Percentiles rank a stretch among this genome's conserved stretches.
phyloP scores from a whole-genome alignment of 108 stramenopile species.

The Cylindrotheca closterium region DNA sequence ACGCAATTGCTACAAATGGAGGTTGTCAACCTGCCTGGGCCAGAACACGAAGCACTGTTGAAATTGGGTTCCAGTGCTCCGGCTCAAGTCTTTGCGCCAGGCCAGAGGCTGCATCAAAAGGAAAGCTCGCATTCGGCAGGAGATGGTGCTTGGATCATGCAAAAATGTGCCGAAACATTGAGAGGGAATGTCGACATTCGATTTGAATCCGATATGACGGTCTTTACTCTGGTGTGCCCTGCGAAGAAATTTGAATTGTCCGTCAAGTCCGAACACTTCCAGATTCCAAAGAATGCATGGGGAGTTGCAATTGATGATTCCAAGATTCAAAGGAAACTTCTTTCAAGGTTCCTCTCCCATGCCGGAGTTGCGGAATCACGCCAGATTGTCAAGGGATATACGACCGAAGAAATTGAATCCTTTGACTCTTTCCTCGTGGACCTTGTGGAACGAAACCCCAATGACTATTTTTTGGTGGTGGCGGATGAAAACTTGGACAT shows the following conservation, averaged over 20 bases:
- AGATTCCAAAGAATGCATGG: slow-evolving; percentile 53
- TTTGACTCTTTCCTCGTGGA: slow-evolving; percentile 40
- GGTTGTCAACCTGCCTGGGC: slow-evolving; percentile 67
- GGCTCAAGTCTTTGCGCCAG: slow-evolving; percentile 49
- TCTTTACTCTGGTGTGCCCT: slow-evolving; percentile 40
- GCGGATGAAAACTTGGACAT: slow-evolving; percentile 73
- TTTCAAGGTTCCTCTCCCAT: slow-evolving; percentile 42
- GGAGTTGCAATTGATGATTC: slow-evolving; percentile 74
- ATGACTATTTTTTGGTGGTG: slow-evolving; percentile 45
- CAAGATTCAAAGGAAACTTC: slow-evolving; percentile 65
- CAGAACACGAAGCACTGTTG: slow-evolving; percentile 49
- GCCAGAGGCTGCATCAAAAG: slow-evolving; percentile 42
- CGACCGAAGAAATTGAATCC: slow-evolving; percentile 37
- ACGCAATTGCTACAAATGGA: slow-evolving; percentile 40
- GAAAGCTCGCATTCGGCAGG: slow-evolving; percentile 26
- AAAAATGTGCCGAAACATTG: slow-evolving; percentile 48
- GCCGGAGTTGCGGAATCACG: slow-evolving; percentile 40
- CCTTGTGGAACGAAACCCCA: slow-evolving; percentile 41
- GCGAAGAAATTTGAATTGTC: slow-evolving; percentile 3
- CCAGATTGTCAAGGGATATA: background rate
- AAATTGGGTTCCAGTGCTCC: slow-evolving; percentile 34
- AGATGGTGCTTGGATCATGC: slow-evolving; percentile 69
- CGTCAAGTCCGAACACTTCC: background rate
- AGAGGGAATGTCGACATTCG: slow-evolving; percentile 39
- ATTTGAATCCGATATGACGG: slow-evolving; percentile 40